Percentiles rank a stretch among this genome's conserved stretches.
Conservation (phyloP, 441 rosid species). For the Erodium trifolium region DNA sequence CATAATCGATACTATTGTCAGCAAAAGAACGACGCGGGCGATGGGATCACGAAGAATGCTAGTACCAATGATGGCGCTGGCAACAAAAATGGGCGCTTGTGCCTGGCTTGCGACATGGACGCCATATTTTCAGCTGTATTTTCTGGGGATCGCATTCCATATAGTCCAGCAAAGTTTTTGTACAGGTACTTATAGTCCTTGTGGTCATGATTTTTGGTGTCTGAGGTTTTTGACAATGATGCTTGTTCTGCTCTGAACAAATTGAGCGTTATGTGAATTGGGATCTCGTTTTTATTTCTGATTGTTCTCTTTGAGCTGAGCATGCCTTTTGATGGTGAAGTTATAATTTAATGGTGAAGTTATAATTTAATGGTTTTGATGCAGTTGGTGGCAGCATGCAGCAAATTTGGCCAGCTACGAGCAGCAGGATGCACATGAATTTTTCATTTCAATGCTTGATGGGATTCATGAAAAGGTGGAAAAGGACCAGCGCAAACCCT, state of each 20-base stretch:
- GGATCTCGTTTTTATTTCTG: not conserved
- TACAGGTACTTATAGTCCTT: conserved; percentile 34
- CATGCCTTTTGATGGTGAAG: not conserved
- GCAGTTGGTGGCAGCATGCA: conserved; percentile 84
- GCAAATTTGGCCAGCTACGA: conserved; percentile 64
- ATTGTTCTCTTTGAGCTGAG: not conserved
- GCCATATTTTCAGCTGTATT: conserved; percentile 49
- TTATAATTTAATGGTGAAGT: not conserved
- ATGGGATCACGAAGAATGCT: not conserved
- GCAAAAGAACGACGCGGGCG: conserved; percentile 14
- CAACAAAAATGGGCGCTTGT: conserved; percentile 23
- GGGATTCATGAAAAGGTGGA: conserved; percentile 68
- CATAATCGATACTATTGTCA: conserved; percentile 49
- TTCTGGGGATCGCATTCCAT: conserved; percentile 55
- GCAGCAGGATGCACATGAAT: conserved; percentile 81
- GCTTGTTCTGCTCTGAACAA: not conserved
- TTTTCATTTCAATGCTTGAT: conserved; percentile 76
- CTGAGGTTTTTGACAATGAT: too few species aligned
- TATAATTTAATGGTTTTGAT: not conserved
- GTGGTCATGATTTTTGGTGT: too few species aligned
- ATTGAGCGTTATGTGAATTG: not conserved
- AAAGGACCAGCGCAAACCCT: conserved; percentile 33
- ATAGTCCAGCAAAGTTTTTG: conserved; percentile 66
- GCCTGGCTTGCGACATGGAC: conserved; percentile 59
- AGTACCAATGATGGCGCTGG: conserved; percentile 20